Evolutionary conservation across 2,329 filamentous ascomycete genomes (phyloP), one percentile per base, ranked within the genome.

Genomic region (Dactylonectria macrodidyma): DNA sequence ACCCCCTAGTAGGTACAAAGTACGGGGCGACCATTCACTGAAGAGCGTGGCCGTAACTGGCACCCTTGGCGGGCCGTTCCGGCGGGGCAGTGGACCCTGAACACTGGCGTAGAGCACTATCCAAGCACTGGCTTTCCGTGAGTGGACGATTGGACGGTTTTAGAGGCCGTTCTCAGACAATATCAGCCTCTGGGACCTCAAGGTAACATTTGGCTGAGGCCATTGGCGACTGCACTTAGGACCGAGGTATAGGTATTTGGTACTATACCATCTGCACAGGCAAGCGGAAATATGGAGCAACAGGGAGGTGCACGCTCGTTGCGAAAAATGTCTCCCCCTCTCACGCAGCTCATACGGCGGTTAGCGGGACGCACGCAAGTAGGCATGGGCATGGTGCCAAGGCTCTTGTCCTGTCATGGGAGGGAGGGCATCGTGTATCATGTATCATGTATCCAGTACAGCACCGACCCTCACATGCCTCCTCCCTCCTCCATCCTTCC

Each of bases 11-110:
- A n/a, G 16, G 14, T n/a, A 44, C 41, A 3, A 3, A 3, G 24
- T 50, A 16, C 46, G 22, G 22, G 19, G 22, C 47, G 10, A 26
- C 50, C 50, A 52, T 52, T 52, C 50, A 36, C 50, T 52, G 26
- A 22, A 10, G 30, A 16, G 16, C 14, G n/a, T 52, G 30, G 50
- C 33, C 63, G 33, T 62, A 66, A 66, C 64, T 58, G 62, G 61
- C n/a, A 47, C 38, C 5, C 50, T 62, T 62, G 70, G 71, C 73
- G 73, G 73, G 66, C 73, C 73, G 73, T 72, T 70, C 73, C 73
- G 71, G 70, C 68, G 70, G 73, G 65, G 64, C 69, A 19, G 64
- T 62, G 64, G 64, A 59, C 47, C 59, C 51, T n/a, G 41, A 46
- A 36, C 11, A 33, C 38, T 24, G 52, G 26, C n/a, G 11, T 34